Conservation (phyloP, 805 yeast species). For the Lachancea quebecensis region DNA sequence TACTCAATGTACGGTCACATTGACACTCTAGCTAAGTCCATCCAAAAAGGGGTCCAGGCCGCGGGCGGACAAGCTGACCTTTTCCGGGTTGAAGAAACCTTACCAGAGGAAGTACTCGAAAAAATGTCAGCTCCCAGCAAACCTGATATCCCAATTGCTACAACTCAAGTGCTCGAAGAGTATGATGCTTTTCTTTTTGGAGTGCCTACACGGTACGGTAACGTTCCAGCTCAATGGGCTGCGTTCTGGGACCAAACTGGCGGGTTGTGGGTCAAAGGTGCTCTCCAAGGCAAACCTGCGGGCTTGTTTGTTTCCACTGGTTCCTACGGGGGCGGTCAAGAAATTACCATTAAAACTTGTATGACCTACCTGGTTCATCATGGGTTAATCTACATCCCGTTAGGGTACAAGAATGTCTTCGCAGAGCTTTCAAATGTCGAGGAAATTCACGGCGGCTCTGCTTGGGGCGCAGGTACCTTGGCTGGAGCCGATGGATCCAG, state of each 20-base stretch:
- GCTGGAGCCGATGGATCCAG: slow-evolving; percentile 76
- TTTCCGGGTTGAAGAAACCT: slow-evolving; percentile 72
- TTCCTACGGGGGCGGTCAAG: slow-evolving; percentile 74
- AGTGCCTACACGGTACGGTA: slow-evolving; percentile 74
- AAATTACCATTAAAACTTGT: slow-evolving; percentile 54
- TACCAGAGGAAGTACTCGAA: slow-evolving; percentile 49
- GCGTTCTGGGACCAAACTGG: slow-evolving; percentile 76
- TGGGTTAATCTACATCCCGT: slow-evolving; percentile 69
- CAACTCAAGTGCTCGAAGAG: slow-evolving; percentile 45
- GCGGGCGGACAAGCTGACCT: slow-evolving; percentile 66
- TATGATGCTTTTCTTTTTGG: slow-evolving; percentile 77
- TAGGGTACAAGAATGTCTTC: slow-evolving; percentile 61
- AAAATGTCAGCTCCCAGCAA: slow-evolving; percentile 61
- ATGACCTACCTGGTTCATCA: slow-evolving; percentile 63
- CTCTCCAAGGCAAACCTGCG: slow-evolving; percentile 63
- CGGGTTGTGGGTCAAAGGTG: slow-evolving; percentile 66
- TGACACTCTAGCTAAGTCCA: slow-evolving; percentile 56
- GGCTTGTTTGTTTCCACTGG: slow-evolving; percentile 70
- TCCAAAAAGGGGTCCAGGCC: slow-evolving; percentile 58
- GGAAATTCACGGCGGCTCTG: slow-evolving; percentile 73
- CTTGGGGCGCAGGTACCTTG: slow-evolving; percentile 83
- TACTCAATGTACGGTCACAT: slow-evolving; percentile 81
- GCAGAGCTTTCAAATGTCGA: slow-evolving; percentile 47
- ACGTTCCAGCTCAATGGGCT: slow-evolving; percentile 68
- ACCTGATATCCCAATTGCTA: slow-evolving; percentile 50